These are phyloP conservation scores for Neonectria magnoliae DNA, from an alignment of 2,329 filamentous ascomycete species.

Conservation along the genomic window DNA sequence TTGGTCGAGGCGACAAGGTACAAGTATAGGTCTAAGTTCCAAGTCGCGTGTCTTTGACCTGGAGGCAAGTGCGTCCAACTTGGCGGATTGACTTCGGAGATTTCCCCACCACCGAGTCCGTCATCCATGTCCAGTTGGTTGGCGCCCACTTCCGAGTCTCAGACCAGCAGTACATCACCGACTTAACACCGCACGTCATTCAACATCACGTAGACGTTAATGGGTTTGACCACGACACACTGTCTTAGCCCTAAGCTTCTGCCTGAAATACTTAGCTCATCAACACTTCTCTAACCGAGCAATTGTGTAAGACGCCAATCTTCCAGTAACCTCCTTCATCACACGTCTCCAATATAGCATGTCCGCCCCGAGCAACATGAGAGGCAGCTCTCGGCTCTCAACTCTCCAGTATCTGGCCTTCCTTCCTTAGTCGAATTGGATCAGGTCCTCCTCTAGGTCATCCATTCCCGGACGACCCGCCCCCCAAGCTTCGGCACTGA, in stretches of 20 bases:
- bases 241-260: not conserved
- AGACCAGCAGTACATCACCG: not conserved
- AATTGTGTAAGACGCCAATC: not conserved
- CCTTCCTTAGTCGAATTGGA: not conserved
- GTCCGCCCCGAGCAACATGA: not conserved
- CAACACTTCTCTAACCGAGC: not conserved
- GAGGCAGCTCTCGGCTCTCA: not conserved
- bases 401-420: not conserved
- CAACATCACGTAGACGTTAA: not conserved
- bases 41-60: slow-evolving; percentile 6
- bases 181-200: not conserved
- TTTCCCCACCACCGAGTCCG: slow-evolving; percentile 10
- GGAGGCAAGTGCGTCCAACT: not conserved
- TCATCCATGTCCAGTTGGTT: not conserved
- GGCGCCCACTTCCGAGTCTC: not conserved
- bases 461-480: not conserved
- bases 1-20: not conserved
- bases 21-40: not conserved
- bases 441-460: not conserved
- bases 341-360: not conserved
- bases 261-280: not conserved
- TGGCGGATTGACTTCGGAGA: slow-evolving; percentile 21
- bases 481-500: not conserved
- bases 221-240: not conserved
- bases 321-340: not conserved